phyloP scores from a whole-genome alignment of 1,284 basidiomycete species.

The Afroboletus lepidellus region DNA sequence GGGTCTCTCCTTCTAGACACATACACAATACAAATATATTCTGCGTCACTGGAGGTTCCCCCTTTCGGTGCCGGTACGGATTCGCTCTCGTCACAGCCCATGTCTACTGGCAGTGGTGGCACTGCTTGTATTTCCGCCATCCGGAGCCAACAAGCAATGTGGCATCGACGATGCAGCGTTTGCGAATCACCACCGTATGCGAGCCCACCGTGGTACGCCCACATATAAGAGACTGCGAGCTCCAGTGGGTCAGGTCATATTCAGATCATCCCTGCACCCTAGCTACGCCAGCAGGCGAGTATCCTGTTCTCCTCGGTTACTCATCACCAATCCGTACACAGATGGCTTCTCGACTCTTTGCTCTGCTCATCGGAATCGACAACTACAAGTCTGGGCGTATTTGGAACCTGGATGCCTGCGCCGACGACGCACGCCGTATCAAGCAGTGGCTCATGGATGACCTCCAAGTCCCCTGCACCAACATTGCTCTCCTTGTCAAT shows the following conservation, averaged over 20 bases:
- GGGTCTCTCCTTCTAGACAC: neutral
- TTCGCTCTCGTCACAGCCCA: slow-evolving; percentile 12
- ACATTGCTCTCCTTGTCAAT: slow-evolving; percentile 56
- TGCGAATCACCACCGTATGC: neutral
- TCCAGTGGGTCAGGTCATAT: neutral
- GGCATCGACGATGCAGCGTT: slow-evolving; percentile 6
- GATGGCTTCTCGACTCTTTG: slow-evolving; percentile 54
- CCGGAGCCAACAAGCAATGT: slow-evolving; percentile 4
- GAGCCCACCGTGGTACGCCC: slow-evolving; percentile 8
- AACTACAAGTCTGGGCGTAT: slow-evolving; percentile 60
- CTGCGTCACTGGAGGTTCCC: neutral
- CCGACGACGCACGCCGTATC: slow-evolving; percentile 57
- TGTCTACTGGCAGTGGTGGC: slow-evolving; percentile 14
- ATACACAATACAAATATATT: neutral
- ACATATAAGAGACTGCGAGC: slow-evolving; percentile 24
- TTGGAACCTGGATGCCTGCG: slow-evolving; percentile 63
- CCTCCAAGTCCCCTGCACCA: slow-evolving; percentile 55
- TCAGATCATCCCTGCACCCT: slow-evolving; percentile 9
- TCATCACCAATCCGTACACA: slow-evolving; percentile 14
- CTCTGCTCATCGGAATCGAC: slow-evolving; percentile 63
- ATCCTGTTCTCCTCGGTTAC: neutral
- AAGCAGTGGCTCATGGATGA: slow-evolving; percentile 53
- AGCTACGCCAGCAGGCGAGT: slow-evolving; percentile 8
- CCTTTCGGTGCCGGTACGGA: slow-evolving; percentile 4
- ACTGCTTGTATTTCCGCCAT: slow-evolving; percentile 24